Percentiles rank a stretch among this genome's conserved stretches.
Conservation (phyloP, 768 basidiomycete genomes). For the Obba rivulosa region DNA sequence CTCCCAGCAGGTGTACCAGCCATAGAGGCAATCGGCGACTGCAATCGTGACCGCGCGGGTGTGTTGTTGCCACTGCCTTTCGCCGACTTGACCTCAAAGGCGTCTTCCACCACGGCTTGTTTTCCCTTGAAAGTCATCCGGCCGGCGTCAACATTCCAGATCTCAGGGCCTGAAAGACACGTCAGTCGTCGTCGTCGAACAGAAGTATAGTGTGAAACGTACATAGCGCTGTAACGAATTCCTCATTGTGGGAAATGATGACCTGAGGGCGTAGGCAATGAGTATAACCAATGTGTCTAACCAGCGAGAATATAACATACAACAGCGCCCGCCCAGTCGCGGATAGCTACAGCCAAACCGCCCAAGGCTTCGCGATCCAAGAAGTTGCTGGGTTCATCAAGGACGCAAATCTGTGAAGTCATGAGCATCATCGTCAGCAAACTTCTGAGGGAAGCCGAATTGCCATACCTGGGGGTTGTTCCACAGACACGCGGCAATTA, state of each 20-base stretch:
- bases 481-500: conserved; percentile 93
- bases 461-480: conserved; percentile 80
- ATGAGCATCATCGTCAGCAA: conserved; percentile 8
- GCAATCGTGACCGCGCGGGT: conserved; percentile 61
- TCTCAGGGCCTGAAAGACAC: conserved; percentile 59
- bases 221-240: conserved; percentile 83
- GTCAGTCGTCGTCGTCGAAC: conserved; percentile 5
- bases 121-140: conserved; percentile 87
- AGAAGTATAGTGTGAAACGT: conserved; percentile 28
- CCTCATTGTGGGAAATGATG: conserved; percentile 94
- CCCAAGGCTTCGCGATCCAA: conserved; percentile 94
- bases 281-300: conserved; percentile 6
- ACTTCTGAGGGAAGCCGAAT: background rate
- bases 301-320: conserved; percentile 34
- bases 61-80: conserved; percentile 71
- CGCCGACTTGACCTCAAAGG: conserved; percentile 60
- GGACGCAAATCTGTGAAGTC: conserved; percentile 51
- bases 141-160: conserved; percentile 90
- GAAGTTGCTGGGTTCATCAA: conserved; percentile 95
- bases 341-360: conserved; percentile 91
- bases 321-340: conserved; percentile 90
- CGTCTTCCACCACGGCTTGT: conserved; percentile 77
- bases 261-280: conserved; percentile 41
- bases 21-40: conserved; percentile 65
- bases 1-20: conserved; percentile 73